Percentiles rank a stretch among this genome's conserved stretches.
These are phyloP conservation scores for Cardamine chenopodiifolia DNA, from an alignment of 345 rosid genomes.

Conservation along the genomic window DNA sequence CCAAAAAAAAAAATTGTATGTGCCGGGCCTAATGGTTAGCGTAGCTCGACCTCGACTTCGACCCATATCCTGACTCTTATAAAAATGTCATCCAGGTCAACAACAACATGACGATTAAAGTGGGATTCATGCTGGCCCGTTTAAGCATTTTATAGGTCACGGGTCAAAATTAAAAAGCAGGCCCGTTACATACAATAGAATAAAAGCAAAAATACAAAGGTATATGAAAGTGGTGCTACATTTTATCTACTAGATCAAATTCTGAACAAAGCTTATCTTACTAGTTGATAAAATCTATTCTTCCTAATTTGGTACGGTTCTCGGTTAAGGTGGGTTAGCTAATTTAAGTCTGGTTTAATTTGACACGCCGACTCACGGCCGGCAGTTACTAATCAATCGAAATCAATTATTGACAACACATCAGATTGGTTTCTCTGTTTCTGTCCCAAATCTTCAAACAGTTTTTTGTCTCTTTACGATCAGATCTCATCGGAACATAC, in stretches of 20 bases:
- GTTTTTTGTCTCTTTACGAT: conserved; percentile 15
- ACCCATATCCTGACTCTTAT: not conserved
- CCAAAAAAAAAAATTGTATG: too few species aligned
- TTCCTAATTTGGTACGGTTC: conserved; percentile 7
- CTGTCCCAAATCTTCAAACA: conserved; percentile 15
- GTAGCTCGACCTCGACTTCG: too few species aligned
- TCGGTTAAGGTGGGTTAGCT: conserved; percentile 4
- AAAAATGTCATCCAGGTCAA: not conserved
- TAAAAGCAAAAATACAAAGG: not conserved
- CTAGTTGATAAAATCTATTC: too few species aligned
- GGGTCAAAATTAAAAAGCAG: not conserved
- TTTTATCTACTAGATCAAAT: too few species aligned
- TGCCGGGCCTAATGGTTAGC: not conserved
- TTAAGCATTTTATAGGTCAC: not conserved
- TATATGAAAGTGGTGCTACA: too few species aligned
- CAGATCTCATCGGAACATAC: conserved; percentile 35
- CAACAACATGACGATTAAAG: not conserved
- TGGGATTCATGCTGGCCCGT: not conserved
- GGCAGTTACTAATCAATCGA: conserved; percentile 19
- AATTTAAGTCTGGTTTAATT: conserved; percentile 23
- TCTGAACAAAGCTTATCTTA: too few species aligned
- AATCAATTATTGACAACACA: not conserved
- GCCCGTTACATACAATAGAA: not conserved
- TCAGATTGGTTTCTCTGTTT: conserved; percentile 13
- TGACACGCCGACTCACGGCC: conserved; percentile 12